Evolutionary conservation across 257 asterid species (phyloP), one percentile per base, ranked within the genome.

Genomic region (Plectranthus barbatus): DNA sequence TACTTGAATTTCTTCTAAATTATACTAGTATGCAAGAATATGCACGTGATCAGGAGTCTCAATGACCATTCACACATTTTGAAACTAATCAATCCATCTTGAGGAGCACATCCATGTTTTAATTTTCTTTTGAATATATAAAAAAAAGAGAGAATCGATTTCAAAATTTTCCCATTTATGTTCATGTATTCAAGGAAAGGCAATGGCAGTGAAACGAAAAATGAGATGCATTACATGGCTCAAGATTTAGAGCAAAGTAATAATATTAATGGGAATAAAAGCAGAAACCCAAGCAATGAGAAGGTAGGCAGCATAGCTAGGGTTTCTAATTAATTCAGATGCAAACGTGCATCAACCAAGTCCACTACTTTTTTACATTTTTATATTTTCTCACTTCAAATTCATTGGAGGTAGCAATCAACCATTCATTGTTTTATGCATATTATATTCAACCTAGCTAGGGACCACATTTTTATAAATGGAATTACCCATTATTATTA

Each of bases 331-430:
- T 57, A 73, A 68, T 66, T 29, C 17, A 61, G 61, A 65, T 64
- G 76, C 42, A 66, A 49, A 69, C 78, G 81, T 72, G 85, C 80
- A 76, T 8, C 60, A 54, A 55, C 56, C 45, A 18, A 52, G 69
- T 56, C 83, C 88, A 69, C 73, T 76, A 76, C 45, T 72, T 76
- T 79, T 62, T 20, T 24, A 58, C 52, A 65, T 56, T 79, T 76
- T 37, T 58, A 54, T 76, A 76, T 29, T 49, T 12, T 61, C 29
- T 23, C 39, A 63, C 26, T 62, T 49, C 31, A 26, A 58, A 29
- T 49, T 36, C 68, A 55, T 69, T 49, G 76, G 63, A 61, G 46
- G 77, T 17, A 76, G 68, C 17, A 5, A 2, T 26, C 5, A 26
- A 26, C 3, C 31, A 26, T 26, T 26, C 2, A 70, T 54, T 51